Percentiles rank a stretch among this genome's conserved stretches.
These are phyloP conservation scores for Alternaria dauci DNA, from an alignment of 2,329 filamentous ascomycete species.

Conservation along the genomic window DNA sequence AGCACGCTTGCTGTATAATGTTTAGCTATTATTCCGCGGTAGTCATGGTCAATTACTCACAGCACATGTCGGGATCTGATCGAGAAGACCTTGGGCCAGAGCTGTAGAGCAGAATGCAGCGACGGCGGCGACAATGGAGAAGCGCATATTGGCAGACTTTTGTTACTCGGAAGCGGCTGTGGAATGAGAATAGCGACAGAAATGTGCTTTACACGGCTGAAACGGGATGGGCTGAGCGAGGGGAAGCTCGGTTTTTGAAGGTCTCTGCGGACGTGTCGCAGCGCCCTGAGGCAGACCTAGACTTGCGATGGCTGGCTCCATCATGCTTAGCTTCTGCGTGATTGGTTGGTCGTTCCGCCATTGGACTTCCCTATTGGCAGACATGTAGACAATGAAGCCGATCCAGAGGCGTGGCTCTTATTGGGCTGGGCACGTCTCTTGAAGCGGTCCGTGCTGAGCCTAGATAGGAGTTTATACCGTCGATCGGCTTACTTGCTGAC, in stretches of 20 bases:
- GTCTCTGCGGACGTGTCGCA: not conserved
- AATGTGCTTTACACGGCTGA: not conserved
- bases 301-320: not conserved
- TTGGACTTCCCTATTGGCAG: not conserved
- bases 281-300: not conserved
- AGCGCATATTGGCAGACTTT: conserved; percentile 30
- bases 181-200: not conserved
- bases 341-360: not conserved
- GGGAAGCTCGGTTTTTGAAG: not conserved
- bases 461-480: not conserved
- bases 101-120: conserved; percentile 37
- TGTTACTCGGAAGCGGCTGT: not conserved
- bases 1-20: conserved; percentile 43
- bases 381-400: not conserved
- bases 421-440: not conserved
- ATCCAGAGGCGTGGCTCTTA: not conserved
- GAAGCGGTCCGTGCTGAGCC: rapidly evolving
- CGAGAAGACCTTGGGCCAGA: conserved; percentile 33
- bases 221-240: not conserved
- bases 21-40: not conserved
- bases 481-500: not conserved
- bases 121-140: conserved; percentile 34
- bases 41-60: conserved; percentile 17
- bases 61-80: conserved; percentile 42
- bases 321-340: not conserved